These are phyloP conservation scores for Apophysomyces trapeziformis DNA, from an alignment of 371 early-diverging fungal genomes.

Conservation along the genomic window DNA sequence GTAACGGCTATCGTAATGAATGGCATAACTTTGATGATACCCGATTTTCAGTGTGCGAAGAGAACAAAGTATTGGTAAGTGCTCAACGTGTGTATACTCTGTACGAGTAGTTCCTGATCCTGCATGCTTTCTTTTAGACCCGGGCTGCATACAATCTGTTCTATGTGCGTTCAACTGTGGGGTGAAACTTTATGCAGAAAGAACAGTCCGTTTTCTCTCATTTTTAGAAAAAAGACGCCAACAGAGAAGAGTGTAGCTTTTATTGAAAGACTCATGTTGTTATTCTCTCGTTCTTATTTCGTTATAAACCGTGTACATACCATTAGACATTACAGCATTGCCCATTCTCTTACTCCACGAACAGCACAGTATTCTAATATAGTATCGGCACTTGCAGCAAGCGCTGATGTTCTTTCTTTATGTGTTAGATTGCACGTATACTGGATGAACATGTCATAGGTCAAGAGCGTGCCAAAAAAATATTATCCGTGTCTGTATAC, in stretches of 20 bases:
- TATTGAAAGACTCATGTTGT: constrained; percentile 4
- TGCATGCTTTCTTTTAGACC: constrained; percentile 14
- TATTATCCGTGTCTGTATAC: constrained; percentile 77
- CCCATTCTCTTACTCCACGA: constrained; percentile 5
- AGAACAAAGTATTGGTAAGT: constrained; percentile 66
- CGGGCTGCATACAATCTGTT: constrained; percentile 41
- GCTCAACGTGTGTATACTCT: background rate
- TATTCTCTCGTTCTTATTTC: background rate
- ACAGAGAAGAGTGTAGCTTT: too few species aligned
- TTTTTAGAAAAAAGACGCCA: background rate
- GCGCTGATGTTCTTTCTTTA: background rate
- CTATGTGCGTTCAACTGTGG: constrained; percentile 37
- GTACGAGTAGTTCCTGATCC: background rate
- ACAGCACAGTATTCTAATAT: constrained; percentile 6
- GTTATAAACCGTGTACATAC: constrained; percentile 2
- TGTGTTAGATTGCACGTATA: constrained; percentile 4
- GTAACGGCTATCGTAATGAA: constrained; percentile 73
- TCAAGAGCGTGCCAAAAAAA: constrained; percentile 79
- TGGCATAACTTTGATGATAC: constrained; percentile 97
- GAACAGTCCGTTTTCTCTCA: background rate
- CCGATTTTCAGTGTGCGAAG: constrained; percentile 70
- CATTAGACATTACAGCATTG: constrained; percentile 1
- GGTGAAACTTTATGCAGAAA: constrained; percentile 7
- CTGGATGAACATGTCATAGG: constrained; percentile 84
- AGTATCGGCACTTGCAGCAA: background rate